Evolutionary conservation across 164 flowering plant genomes (phyloP), one percentile per base, ranked within the genome.

Genomic region (Akebia trifoliata): DNA sequence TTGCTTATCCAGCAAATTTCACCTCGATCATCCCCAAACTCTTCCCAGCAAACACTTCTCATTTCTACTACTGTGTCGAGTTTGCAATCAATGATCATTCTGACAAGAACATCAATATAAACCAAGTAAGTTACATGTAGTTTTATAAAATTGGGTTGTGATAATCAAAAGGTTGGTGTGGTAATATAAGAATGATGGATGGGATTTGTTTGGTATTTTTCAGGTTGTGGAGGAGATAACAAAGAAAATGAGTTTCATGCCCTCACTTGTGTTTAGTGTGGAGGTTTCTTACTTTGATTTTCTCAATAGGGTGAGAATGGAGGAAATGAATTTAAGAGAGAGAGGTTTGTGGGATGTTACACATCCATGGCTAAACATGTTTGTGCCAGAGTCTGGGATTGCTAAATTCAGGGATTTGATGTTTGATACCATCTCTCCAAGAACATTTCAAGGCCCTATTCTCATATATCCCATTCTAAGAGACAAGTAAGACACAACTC

Each of bases 311-410:
- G 77, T 78, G 7, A 65, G 64, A n/a, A 47, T 48, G 58, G 73
- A 60, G 28, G 82, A 78, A 59, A 22, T 49, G 43, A 45, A 54
- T 35, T 56, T 77, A 38, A 54, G 63, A 63, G 28, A 57, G 3
- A 48, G 5, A 17, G 79, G 79, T 3, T 48, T 70, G n/a, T 78
- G 81, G 81, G 73, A 78, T 34, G 75, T 78, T 15, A 36, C 79
- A 18, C 82, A 78, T 53, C 78, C 82, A 24, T 78, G 82, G 82
- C 67, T 78, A 6, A 75, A 78, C 39, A 61, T 78, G 57, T 65
- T 74, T 46, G 71, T 78, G 57, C 79, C 82, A 9, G 60, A 57
- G 24, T 57, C 75, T 4, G 59, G 69, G 32, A 70, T 78, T 21
- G 21, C 47, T 8, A 50, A 58, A 20, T 74, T 77, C 62, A 65